Evolutionary conservation across 169 alveolate species (phyloP).

Genomic region (Cyclospora cayetanensis): DNA sequence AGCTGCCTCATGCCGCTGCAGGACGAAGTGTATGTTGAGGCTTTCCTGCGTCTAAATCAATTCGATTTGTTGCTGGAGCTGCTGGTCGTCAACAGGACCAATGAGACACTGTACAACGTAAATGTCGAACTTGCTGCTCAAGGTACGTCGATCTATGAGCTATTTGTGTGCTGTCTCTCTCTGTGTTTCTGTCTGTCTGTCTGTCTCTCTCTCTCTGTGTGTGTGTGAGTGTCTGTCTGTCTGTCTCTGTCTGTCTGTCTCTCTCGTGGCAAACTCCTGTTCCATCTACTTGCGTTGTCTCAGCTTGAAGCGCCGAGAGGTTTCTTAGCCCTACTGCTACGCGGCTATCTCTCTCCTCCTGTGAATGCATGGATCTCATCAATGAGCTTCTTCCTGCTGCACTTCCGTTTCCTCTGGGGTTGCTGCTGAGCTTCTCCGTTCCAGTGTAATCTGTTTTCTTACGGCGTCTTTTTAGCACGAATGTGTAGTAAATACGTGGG

Average conservation of each 20-base stretch:
- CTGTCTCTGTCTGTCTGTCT: neutral
- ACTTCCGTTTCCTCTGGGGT: neutral
- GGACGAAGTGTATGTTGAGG: constrained; percentile 94
- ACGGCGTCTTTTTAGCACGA: too few species aligned
- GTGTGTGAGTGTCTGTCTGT: neutral
- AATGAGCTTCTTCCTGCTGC: neutral
- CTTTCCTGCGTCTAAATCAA: constrained; percentile 87
- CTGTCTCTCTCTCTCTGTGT: neutral
- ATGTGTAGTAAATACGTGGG: too few species aligned
- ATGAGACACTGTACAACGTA: constrained; percentile 88
- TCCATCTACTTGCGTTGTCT: neutral
- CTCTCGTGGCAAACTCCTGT: neutral
- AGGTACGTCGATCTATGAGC: constrained; percentile 70
- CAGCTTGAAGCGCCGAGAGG: too few species aligned
- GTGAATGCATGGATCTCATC: too few species aligned
- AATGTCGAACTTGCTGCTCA: constrained; percentile 87
- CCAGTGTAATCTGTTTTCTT: too few species aligned
- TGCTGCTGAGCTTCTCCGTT: neutral
- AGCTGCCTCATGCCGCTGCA: neutral
- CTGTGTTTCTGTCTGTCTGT: neutral
- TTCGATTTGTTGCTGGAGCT: constrained; percentile 90
- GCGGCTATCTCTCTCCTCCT: neutral
- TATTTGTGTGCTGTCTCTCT: neutral
- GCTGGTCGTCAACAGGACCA: constrained; percentile 85
- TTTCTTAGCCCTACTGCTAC: too few species aligned